These are phyloP conservation scores for Rhodotorula glutinis DNA, from an alignment of 1,284 basidiomycete genomes.

Conservation along the genomic window DNA sequence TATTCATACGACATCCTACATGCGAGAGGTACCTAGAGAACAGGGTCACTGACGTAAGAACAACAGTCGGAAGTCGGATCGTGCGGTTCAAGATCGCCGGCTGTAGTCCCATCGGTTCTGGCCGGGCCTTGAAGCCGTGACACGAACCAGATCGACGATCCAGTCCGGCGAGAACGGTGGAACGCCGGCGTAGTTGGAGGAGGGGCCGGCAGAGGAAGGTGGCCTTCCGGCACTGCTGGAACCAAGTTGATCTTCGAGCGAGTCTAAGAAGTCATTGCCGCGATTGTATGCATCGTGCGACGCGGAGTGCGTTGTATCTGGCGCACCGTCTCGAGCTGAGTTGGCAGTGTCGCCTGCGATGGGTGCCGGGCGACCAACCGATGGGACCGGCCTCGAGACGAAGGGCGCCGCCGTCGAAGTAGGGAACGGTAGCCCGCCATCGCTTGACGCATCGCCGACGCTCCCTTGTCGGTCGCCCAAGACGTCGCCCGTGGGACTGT, in stretches of 20 bases:
- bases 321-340: background rate
- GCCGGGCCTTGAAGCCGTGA: background rate
- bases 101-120: conserved; percentile 11
- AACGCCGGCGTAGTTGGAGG: conserved; percentile 2
- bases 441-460: background rate
- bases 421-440: conserved; percentile 7
- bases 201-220: background rate
- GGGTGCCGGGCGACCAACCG: background rate
- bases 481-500: background rate
- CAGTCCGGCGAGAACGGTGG: conserved; percentile 26
- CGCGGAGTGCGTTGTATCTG: background rate
- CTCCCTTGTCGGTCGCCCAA: background rate
- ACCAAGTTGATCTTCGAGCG: too few species aligned
- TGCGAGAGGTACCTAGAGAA: too few species aligned
- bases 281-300: conserved; percentile 5
- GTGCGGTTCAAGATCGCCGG: too few species aligned
- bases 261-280: conserved; percentile 2
- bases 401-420: conserved; percentile 13
- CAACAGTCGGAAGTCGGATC: too few species aligned
- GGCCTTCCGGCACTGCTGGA: background rate
- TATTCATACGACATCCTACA: too few species aligned
- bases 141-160: conserved; percentile 26
- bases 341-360: background rate
- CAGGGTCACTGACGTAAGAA: too few species aligned
- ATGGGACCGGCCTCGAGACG: conserved; percentile 6